Evolutionary conservation across 148 eudicot genomes (phyloP).

Genomic region (Mesembryanthemum crystallinum): DNA sequence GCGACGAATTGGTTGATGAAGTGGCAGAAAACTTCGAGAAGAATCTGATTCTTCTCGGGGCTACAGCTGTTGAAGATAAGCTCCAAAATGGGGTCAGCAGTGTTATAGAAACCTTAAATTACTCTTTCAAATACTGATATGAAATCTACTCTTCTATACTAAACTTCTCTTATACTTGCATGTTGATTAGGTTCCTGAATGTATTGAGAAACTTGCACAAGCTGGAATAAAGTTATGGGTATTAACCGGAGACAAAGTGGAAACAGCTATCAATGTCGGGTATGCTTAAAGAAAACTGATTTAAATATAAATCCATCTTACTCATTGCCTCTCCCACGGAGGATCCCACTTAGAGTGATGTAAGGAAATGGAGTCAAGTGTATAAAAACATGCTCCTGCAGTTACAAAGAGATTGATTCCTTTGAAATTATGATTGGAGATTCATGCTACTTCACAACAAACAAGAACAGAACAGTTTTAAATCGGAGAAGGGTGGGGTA

Average conservation of each 20-base stretch:
- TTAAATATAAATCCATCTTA: neutral
- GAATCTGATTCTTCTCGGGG: constrained; percentile 58
- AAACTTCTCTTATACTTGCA: neutral
- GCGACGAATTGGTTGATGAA: constrained; percentile 50
- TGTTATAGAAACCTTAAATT: neutral
- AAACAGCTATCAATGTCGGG: constrained; percentile 73
- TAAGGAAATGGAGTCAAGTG: too few relatives aligned
- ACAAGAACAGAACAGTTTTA: too few relatives aligned
- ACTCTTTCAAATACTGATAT: neutral
- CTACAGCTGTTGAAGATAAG: constrained; percentile 76
- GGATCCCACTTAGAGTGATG: too few relatives aligned
- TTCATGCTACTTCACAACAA: too few relatives aligned
- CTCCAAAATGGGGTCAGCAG: constrained; percentile 59
- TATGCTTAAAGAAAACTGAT: constrained; percentile 23
- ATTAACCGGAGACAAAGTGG: constrained; percentile 72
- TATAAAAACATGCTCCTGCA: too few relatives aligned
- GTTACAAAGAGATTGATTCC: too few relatives aligned
- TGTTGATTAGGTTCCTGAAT: constrained; percentile 55
- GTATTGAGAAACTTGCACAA: constrained; percentile 66
- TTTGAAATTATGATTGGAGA: too few relatives aligned
- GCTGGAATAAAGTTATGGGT: constrained; percentile 75
- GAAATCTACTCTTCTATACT: neutral
- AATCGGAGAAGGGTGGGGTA: too few relatives aligned
- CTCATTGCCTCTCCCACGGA: too few relatives aligned
- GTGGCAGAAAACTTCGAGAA: constrained; percentile 53